Percentiles rank a stretch among this genome's conserved stretches.
Evolutionary conservation across 148 eudicot genomes (phyloP).

Genomic region (Chenopodium formosanum): DNA sequence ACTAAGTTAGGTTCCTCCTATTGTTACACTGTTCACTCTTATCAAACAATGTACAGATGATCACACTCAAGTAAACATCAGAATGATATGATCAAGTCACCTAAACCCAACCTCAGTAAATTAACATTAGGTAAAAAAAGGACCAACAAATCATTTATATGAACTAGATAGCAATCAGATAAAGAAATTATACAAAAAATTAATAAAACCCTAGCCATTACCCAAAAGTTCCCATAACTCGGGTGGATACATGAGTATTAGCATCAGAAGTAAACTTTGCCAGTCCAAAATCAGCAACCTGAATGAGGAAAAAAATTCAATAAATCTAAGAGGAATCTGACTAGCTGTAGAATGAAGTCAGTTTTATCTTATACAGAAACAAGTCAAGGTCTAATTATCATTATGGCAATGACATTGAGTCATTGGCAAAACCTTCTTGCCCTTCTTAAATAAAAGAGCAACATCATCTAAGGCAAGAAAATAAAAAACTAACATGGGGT

Average conservation of each 20-base stretch:
- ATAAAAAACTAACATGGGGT: background rate
- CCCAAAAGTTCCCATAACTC: constrained; percentile 97
- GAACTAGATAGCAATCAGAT: background rate
- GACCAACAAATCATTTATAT: background rate
- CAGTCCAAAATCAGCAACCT: constrained; percentile 99
- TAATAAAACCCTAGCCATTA: constrained; percentile 23
- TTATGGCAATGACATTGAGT: background rate
- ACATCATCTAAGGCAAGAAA: background rate
- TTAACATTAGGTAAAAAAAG: background rate
- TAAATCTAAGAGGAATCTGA: background rate
- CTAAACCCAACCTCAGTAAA: constrained; percentile 1
- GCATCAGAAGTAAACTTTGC: constrained; percentile 77
- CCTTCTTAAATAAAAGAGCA: background rate
- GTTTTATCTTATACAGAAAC: background rate
- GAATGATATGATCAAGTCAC: background rate
- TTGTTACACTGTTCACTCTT: background rate
- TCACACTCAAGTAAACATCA: background rate
- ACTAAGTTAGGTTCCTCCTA: background rate
- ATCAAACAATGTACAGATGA: background rate
- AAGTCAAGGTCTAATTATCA: background rate
- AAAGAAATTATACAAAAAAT: background rate
- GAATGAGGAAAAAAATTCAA: constrained; percentile 18
- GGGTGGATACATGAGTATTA: constrained; percentile 81
- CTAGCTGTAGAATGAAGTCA: background rate
- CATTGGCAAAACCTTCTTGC: background rate